Base-by-base conservation (phyloP, 2,329 filamentous ascomycete species). In the Phaeosphaeria sp. region DNA sequence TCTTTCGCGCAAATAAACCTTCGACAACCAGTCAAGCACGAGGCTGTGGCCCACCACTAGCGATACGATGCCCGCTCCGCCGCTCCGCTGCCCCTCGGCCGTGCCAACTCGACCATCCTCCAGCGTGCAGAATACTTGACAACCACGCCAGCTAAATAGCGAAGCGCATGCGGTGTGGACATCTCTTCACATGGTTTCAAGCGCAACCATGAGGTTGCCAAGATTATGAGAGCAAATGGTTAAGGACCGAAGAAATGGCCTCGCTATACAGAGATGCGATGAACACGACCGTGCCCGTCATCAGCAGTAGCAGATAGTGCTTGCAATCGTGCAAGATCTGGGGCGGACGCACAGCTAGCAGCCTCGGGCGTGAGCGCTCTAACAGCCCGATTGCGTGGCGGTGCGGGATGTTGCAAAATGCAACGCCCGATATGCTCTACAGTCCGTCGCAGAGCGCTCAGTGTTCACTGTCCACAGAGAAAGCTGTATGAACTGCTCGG, bases 71-170 rank as follows among this genome's bases (percentile, higher is more conserved):
- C 47, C 52, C 45, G 36, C 30, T 49, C 40, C 53, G 49, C 53
- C 53, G 59, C 53, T 45, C 59, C 52, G 52, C 58, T 63, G 51
- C 65, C 67, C 67, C 67, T 67, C 67, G 64, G 57, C 63, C 59
- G 49, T 55, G 57, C 6, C n/a, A 49, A 52, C 56, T 50, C 56
- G 51, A 44, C 49, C 49, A 58, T n/a, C 51, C 51, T 17, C 15
- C 43, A 45, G 15, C 17, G 15, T n/a, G n/a, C 36, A 39, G 15
- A 39, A 39, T 15, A 15, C 36, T 39, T n/a, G 3, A 7, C 15
- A 15, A 39, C n/a, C 17, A 39, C 17, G 17, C 15, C 36, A 39
- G 4, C 6, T 15, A 7, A 4, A 39, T 7, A 4, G n/a, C 17
- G 15, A 3, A n/a, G 15, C 36, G 36, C 4, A 11, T n/a, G 15